These are phyloP conservation scores for Cymbidium sinense DNA, from an alignment of 106 monocot genomes.

Conservation along the genomic window DNA sequence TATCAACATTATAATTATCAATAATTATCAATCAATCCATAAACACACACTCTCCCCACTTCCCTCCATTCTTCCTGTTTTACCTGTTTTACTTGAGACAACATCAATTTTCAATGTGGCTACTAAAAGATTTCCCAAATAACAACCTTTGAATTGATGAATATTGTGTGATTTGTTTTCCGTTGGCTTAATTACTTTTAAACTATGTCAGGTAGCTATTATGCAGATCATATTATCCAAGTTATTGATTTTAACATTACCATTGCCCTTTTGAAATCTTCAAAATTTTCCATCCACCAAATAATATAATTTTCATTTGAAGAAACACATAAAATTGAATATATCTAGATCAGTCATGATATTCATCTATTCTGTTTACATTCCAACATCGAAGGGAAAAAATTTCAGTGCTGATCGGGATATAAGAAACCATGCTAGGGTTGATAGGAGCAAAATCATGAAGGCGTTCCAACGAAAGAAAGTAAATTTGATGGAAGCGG, in stretches of 20 bases:
- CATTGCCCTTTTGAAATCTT: neutral
- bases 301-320: neutral
- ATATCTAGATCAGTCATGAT: neutral
- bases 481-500: neutral
- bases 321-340: neutral
- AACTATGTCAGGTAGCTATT: neutral
- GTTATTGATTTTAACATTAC: neutral
- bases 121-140: neutral
- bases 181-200: neutral
- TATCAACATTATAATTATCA: neutral
- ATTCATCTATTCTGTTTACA: conserved; percentile 3
- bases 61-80: neutral
- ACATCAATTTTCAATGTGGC: neutral
- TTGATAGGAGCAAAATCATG: neutral
- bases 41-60: neutral
- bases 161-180: neutral
- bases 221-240: neutral
- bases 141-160: neutral
- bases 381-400: neutral
- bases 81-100: neutral
- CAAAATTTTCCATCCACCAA: neutral
- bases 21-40: too few relatives aligned
- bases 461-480: neutral
- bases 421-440: neutral
- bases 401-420: neutral